Conservation (phyloP, 192 early-diverging fungal genomes). For the Gonapodya sp. region DNA sequence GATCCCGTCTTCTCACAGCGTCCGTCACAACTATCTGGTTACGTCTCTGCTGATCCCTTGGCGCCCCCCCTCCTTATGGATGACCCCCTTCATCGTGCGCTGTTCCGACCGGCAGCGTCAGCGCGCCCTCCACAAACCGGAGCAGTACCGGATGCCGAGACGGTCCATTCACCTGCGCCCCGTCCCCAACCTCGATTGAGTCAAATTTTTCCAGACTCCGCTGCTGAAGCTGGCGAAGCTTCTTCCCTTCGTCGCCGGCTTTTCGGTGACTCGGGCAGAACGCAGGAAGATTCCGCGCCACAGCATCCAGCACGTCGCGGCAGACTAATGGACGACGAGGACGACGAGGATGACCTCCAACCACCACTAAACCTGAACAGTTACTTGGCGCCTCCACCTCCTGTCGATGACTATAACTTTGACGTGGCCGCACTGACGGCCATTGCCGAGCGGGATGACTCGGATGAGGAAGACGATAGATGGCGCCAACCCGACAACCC, state of each 20-base stretch:
- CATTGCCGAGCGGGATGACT: background rate
- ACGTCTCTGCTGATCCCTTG: background rate
- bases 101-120: background rate
- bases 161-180: background rate
- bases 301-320: background rate
- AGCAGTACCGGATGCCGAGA: background rate
- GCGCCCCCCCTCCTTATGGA: background rate
- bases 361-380: background rate
- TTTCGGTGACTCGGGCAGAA: background rate
- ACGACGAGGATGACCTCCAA: background rate
- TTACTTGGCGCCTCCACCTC: background rate
- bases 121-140: background rate
- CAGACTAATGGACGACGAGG: background rate
- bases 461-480: background rate
- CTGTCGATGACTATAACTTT: background rate
- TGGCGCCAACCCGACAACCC: no score
- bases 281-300: no score
- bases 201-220: background rate
- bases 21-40: background rate
- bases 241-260: background rate
- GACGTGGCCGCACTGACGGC: background rate
- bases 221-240: background rate
- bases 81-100: background rate
- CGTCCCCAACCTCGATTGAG: background rate
- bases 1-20: background rate